These are phyloP conservation scores for Zychaea mexicana DNA, from an alignment of 371 early-diverging fungal species.

Conservation along the genomic window DNA sequence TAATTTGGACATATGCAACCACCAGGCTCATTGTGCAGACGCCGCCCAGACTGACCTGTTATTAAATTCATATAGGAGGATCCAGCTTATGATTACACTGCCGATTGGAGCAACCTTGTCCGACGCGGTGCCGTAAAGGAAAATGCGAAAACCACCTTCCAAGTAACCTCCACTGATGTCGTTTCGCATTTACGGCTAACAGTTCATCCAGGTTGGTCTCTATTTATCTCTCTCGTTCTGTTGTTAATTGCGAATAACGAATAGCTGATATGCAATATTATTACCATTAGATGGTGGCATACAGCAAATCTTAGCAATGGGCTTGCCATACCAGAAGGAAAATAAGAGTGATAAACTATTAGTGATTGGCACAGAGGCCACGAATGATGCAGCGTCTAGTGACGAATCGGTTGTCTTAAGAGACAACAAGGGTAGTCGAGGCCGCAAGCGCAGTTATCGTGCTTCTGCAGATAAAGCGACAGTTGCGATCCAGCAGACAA, in stretches of 20 bases:
- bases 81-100: slow-evolving; percentile 13
- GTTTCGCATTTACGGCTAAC: slow-evolving; percentile 26
- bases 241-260: neutral
- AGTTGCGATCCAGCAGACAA: neutral
- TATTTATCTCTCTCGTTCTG: neutral
- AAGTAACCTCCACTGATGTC: neutral
- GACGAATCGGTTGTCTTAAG: neutral
- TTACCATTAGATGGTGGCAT: slow-evolving; percentile 28
- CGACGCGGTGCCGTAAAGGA: neutral
- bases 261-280: neutral
- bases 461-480: neutral
- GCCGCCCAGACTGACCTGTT: too few species aligned
- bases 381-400: neutral
- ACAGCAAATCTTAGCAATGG: slow-evolving; percentile 28
- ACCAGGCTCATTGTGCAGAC: too few species aligned
- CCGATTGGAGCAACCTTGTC: slow-evolving; percentile 24
- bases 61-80: slow-evolving; percentile 12
- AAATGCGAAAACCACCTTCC: slow-evolving; percentile 1
- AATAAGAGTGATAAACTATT: neutral
- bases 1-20: slow-evolving; percentile 7
- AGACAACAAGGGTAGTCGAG: neutral
- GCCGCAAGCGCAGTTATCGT: neutral
- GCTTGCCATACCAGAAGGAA: slow-evolving; percentile 5
- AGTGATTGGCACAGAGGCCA: neutral
- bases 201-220: slow-evolving; percentile 22